Evolutionary conservation across 306 rosid genomes (phyloP).

Genomic region (apple (Malus domestica)): DNA sequence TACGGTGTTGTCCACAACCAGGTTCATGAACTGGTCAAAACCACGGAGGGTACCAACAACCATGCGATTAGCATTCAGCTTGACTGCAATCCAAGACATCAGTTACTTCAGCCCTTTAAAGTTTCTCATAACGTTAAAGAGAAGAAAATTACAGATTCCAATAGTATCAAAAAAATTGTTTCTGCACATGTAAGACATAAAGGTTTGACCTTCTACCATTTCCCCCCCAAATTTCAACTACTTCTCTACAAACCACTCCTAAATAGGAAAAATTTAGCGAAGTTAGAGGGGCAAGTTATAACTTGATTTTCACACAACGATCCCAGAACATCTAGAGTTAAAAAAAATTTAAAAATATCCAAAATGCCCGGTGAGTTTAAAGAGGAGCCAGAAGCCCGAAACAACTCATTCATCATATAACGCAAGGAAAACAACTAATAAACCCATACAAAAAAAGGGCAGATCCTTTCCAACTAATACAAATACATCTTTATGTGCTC

Average conservation of each 20-base stretch:
- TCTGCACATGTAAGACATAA: neutral
- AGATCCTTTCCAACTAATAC: neutral
- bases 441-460: neutral
- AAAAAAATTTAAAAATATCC: neutral
- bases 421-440: neutral
- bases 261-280: neutral
- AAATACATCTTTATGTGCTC: neutral
- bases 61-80: conserved; percentile 86
- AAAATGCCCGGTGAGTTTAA: neutral
- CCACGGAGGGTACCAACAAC: conserved; percentile 91
- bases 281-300: neutral
- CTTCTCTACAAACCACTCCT: neutral
- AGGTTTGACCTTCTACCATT: neutral
- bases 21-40: conserved; percentile 94
- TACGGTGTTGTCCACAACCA: conserved; percentile 85
- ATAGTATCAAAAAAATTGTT: neutral
- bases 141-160: neutral
- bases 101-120: neutral
- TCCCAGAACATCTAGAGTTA: neutral
- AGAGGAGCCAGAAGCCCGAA: too few species aligned
- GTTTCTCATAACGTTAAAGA: neutral
- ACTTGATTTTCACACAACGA: neutral
- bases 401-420: neutral
- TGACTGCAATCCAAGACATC: conserved; percentile 46
- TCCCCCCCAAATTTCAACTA: neutral